Evolutionary conservation across 2,329 filamentous ascomycete genomes (phyloP).

Genomic region (Talaromyces sp.): DNA sequence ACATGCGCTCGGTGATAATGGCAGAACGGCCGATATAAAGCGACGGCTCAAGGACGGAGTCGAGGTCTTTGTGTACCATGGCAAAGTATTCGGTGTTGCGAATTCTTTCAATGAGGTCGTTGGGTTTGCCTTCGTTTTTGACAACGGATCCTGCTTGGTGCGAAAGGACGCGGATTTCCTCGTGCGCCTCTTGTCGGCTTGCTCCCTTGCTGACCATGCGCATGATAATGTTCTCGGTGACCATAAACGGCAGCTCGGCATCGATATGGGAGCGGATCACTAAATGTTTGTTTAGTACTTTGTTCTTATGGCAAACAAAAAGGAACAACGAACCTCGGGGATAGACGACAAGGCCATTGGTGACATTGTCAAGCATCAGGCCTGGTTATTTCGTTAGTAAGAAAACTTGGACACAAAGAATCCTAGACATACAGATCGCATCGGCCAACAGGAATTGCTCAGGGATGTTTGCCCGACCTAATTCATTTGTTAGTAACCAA

Average conservation of each 20-base stretch:
- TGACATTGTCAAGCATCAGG: constrained; percentile 57
- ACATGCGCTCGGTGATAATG: neutral
- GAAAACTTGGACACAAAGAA: neutral
- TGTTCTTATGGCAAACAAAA: neutral
- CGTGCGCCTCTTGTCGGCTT: constrained; percentile 77
- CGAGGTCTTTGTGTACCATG: constrained; percentile 3
- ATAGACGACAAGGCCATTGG: constrained; percentile 70
- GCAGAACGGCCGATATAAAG: constrained; percentile 6
- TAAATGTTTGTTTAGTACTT: neutral
- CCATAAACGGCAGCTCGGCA: constrained; percentile 83
- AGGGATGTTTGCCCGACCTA: neutral
- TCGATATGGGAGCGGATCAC: constrained; percentile 61
- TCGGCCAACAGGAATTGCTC: constrained; percentile 57
- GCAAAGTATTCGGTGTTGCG: constrained; percentile 66
- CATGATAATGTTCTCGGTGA: constrained; percentile 71
- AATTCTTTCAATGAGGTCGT: constrained; percentile 79
- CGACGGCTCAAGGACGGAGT: neutral
- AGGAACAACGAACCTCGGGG: constrained; percentile 49
- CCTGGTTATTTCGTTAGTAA: neutral
- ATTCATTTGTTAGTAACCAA: neutral
- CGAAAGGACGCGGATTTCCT: constrained; percentile 77
- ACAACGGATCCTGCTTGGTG: constrained; percentile 70
- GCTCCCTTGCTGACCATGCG: constrained; percentile 65
- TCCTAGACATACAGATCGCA: constrained; percentile 52
- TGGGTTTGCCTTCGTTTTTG: constrained; percentile 67